A percentile compares a stretch with the other conserved stretches of the same genome.
These are phyloP conservation scores for Pseudopithomyces maydicus DNA, from an alignment of 2,329 filamentous ascomycete genomes.

Conservation along the genomic window DNA sequence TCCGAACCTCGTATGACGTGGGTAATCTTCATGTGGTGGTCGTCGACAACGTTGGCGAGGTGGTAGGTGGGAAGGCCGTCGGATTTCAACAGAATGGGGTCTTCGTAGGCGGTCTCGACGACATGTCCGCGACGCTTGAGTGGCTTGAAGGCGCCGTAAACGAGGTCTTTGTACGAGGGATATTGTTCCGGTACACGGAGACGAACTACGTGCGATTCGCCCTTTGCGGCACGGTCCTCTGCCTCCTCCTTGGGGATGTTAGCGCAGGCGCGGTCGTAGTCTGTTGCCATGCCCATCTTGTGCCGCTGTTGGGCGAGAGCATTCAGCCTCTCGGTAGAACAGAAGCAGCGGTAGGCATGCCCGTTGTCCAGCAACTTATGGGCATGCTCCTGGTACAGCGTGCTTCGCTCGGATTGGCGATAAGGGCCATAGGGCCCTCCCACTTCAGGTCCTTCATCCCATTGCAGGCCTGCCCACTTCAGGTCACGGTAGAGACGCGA, in stretches of 20 bases:
- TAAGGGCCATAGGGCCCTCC: slow-evolving; percentile 83
- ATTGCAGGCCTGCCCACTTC: slow-evolving; percentile 84
- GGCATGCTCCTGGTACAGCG: slow-evolving; percentile 73
- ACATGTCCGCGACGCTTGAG: slow-evolving; percentile 45
- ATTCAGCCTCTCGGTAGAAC: slow-evolving; percentile 72
- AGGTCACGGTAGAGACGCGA: slow-evolving; percentile 77
- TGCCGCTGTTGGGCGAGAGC: slow-evolving; percentile 67
- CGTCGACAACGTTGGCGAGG: slow-evolving; percentile 95
- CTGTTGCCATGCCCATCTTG: slow-evolving; percentile 61
- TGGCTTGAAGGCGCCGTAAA: slow-evolving; percentile 66
- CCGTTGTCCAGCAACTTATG: slow-evolving; percentile 70
- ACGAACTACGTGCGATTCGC: slow-evolving; percentile 77
- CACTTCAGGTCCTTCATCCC: slow-evolving; percentile 90
- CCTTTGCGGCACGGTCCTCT: slow-evolving; percentile 68
- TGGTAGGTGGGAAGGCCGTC: slow-evolving; percentile 96
- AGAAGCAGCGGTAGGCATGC: slow-evolving; percentile 93
- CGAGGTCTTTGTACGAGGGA: slow-evolving; percentile 73
- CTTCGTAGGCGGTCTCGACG: slow-evolving; percentile 64
- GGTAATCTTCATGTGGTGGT: slow-evolving; percentile 93
- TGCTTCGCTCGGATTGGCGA: slow-evolving; percentile 83
- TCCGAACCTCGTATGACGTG: slow-evolving; percentile 95
- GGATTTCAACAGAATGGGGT: slow-evolving; percentile 88
- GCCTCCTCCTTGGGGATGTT: slow-evolving; percentile 70
- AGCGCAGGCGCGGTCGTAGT: slow-evolving; percentile 76
- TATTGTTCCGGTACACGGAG: slow-evolving; percentile 69